phyloP scores from a whole-genome alignment of 208 protist genomes.

The Leishmania major region DNA sequence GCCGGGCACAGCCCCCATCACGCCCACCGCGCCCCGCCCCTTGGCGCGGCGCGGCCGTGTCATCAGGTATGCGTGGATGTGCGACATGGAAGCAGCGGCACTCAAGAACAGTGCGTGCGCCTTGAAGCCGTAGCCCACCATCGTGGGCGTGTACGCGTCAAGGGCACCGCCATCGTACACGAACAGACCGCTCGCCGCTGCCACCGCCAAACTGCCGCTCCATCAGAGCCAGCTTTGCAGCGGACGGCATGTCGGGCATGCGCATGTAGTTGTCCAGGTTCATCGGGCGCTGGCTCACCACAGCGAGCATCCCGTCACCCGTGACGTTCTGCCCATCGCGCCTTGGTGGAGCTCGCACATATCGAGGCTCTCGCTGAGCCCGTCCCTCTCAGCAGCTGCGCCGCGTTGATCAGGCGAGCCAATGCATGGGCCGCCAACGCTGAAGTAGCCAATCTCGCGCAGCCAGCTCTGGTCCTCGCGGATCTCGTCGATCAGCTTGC shows the following conservation, averaged over 20 bases:
- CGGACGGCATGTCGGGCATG: constrained; percentile 18
- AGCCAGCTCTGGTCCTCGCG: constrained; percentile 34
- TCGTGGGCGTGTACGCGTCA: constrained; percentile 13
- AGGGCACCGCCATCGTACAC: constrained; percentile 32
- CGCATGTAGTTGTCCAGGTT: constrained; percentile 19
- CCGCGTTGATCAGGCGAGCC: constrained; percentile 35
- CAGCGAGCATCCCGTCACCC: constrained; percentile 22
- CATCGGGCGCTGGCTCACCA: constrained; percentile 23
- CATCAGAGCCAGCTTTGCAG: constrained; percentile 32
- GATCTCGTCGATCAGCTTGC: constrained; percentile 35
- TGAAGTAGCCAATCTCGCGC: constrained; percentile 32
- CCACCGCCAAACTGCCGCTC: constrained; percentile 36
- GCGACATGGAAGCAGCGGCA: constrained; percentile 32
- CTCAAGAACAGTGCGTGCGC: constrained; percentile 37
- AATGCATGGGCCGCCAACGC: constrained; percentile 40
- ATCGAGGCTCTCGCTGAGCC: constrained; percentile 12
- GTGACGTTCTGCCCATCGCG: constrained; percentile 35
- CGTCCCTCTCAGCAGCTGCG: constrained; percentile 32
- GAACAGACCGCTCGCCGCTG: constrained; percentile 38
- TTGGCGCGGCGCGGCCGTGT: constrained; percentile 33
- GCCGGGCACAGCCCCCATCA: constrained; percentile 37
- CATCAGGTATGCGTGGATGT: constrained; percentile 32
- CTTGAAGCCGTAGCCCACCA: constrained; percentile 37
- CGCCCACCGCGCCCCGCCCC: constrained; percentile 21
- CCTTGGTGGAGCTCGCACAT: constrained; percentile 35